Conservation (phyloP, 257 asterid genomes). For the Jacaranda mimosifolia region DNA sequence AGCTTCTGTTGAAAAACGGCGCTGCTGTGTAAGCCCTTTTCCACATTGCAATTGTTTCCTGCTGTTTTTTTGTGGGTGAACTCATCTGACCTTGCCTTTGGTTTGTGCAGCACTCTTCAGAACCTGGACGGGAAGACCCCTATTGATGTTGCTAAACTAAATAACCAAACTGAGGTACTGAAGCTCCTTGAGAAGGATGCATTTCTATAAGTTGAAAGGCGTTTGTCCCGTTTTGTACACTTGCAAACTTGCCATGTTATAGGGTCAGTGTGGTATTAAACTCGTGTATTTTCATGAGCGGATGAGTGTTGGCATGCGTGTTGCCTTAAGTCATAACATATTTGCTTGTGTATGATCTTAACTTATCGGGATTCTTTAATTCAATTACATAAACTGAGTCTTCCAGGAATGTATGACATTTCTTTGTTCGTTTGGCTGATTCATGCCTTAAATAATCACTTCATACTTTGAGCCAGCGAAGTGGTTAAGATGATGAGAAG, state of each 20-base stretch:
- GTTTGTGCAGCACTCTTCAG: slow-evolving; percentile 79
- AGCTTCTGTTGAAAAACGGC: slow-evolving; percentile 80
- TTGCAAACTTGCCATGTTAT: slow-evolving; percentile 35
- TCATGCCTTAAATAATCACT: slow-evolving; percentile 26
- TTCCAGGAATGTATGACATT: slow-evolving; percentile 19
- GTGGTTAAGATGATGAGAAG: not conserved
- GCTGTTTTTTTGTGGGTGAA: not conserved
- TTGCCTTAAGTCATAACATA: slow-evolving; percentile 15
- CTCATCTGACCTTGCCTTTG: not conserved
- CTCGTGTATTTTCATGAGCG: slow-evolving; percentile 26
- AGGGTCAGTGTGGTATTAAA: slow-evolving; percentile 39
- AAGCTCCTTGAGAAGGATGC: slow-evolving; percentile 91
- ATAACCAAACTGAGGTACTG: slow-evolving; percentile 78
- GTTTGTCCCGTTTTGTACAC: slow-evolving; percentile 17
- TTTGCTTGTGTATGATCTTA: slow-evolving; percentile 45
- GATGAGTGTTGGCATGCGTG: slow-evolving; percentile 31
- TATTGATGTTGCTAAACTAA: slow-evolving; percentile 89
- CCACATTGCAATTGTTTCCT: not conserved
- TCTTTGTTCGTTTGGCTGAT: slow-evolving; percentile 24
- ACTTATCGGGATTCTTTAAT: slow-evolving; percentile 21
- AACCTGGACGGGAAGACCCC: slow-evolving; percentile 96
- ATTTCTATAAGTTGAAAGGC: slow-evolving; percentile 53
- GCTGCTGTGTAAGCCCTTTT: slow-evolving; percentile 84
- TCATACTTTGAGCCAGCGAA: slow-evolving; percentile 25
- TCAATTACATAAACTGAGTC: slow-evolving; percentile 2